Percentiles rank a stretch among this genome's conserved stretches.
These are phyloP conservation scores for Sphagnum fallax DNA, from an alignment of 228 moss, liverwort and hornwort genomes.

Conservation along the genomic window DNA sequence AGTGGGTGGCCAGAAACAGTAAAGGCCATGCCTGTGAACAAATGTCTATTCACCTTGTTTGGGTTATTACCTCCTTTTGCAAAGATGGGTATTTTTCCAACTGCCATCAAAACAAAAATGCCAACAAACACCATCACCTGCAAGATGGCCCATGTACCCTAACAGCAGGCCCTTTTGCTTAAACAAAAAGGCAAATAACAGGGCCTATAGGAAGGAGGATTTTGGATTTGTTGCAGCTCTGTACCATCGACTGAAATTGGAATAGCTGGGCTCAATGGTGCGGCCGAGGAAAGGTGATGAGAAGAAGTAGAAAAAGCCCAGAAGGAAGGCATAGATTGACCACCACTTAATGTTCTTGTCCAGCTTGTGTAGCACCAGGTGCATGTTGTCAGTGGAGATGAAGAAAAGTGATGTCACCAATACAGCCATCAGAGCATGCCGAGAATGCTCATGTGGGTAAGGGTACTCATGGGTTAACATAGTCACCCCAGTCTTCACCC, in stretches of 20 bases:
- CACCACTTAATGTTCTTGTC: slow-evolving; percentile 97
- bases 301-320: slow-evolving; percentile 86
- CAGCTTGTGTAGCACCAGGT: slow-evolving; percentile 74
- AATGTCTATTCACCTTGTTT: too few species aligned
- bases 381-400: slow-evolving; percentile 79
- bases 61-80: too few species aligned
- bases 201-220: too few species aligned
- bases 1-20: too few species aligned
- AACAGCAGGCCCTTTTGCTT: too few species aligned
- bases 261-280: slow-evolving; percentile 90
- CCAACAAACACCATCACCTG: too few species aligned
- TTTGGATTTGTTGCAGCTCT: neutral
- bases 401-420: slow-evolving; percentile 72
- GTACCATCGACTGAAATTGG: slow-evolving; percentile 91
- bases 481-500: slow-evolving; percentile 28
- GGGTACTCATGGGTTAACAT: slow-evolving; percentile 42
- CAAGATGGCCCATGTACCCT: too few species aligned
- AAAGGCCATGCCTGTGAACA: too few species aligned
- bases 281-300: slow-evolving; percentile 71
- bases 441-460: slow-evolving; percentile 91
- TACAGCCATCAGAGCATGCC: slow-evolving; percentile 79
- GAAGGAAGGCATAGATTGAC: slow-evolving; percentile 75
- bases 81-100: too few species aligned
- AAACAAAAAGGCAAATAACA: neutral
- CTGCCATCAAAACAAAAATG: too few species aligned